Evolutionary conservation across 768 basidiomycete species (phyloP), one percentile per base, ranked within the genome.

Genomic region (Amanita fuliginea): DNA sequence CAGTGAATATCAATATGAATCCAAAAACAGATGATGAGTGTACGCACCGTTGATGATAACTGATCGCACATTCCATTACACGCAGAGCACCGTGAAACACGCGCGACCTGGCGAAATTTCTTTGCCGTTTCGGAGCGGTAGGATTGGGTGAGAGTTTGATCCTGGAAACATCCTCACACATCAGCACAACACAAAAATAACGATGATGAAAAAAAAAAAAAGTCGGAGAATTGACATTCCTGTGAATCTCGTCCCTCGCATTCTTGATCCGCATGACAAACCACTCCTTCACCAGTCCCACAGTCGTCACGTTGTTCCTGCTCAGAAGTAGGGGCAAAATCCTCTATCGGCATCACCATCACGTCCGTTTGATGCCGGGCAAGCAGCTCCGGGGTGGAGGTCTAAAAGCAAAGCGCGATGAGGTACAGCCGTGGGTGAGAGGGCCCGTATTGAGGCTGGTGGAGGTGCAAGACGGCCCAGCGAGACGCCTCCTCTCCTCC

Each of bases 1-100:
- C n/a, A n/a, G n/a, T n/a, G n/a, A n/a, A n/a, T n/a, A 45, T 26
- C 32, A 30, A 16, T 40, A 33, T 16, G 32, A 30, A 46, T 30
- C 43, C 16, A 28, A 6, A 28, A 2, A 28, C 0, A 28, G 9
- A 28, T 2, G 9, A 9, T 1, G n/a, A n/a, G n/a, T 2, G 28
- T 9, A 51, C 65, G 61, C 66, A 89, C 90, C 93, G 75, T 61
- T 95, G 91, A 62, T 99, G 96, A 68, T 90, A 98, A 53, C 89
- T 98, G 96, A 58, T 85, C 83, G 65, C 95, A 99, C 95, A 98
- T 96, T 1, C 84, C 89, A 13, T 82, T 76, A 63, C 96, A 98
- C 3, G 83, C 76, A 18, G 94, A 84, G 64, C 96, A 98, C 36
- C 92, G 74, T 97, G 93, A 72, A 97, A 96, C 19, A 97, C 86